phyloP scores from a whole-genome alignment of 2,329 filamentous ascomycete species.

The Sporothrix inflata region DNA sequence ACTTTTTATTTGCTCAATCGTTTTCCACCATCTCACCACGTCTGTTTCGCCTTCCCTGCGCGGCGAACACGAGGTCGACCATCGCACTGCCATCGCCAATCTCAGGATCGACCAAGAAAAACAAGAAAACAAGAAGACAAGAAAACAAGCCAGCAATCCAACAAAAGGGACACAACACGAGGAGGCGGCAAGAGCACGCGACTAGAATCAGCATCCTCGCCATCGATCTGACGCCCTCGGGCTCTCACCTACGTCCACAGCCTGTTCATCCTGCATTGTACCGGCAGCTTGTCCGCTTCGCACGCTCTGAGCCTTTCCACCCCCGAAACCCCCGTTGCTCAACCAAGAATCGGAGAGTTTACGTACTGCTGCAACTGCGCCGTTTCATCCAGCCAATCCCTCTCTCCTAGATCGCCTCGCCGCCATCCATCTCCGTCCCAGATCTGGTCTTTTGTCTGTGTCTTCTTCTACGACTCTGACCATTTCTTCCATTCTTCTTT shows the following conservation, averaged over 20 bases:
- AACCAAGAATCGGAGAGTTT: background rate
- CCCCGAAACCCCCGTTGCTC: background rate
- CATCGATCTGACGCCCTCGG: background rate
- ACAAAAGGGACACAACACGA: background rate
- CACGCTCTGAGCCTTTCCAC: background rate
- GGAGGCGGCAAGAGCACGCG: background rate
- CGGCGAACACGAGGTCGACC: background rate
- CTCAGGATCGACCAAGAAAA: background rate
- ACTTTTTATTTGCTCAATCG: background rate
- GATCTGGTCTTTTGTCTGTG: background rate
- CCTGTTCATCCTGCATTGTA: background rate
- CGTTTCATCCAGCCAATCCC: background rate
- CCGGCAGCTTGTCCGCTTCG: background rate
- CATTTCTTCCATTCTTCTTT: background rate
- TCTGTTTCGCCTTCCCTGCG: background rate
- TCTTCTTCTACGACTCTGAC: background rate
- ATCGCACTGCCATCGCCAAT: background rate
- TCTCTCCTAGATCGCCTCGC: background rate
- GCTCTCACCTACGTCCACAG: background rate
- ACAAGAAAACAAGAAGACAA: background rate
- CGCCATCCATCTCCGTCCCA: background rate
- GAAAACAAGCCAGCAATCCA: background rate
- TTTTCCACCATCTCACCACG: background rate
- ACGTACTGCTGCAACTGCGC: conserved; percentile 4
- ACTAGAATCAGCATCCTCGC: background rate